Percentiles rank a stretch among this genome's conserved stretches.
Conservation (phyloP, 2,329 filamentous ascomycete genomes). For the Trichoderma sp. region DNA sequence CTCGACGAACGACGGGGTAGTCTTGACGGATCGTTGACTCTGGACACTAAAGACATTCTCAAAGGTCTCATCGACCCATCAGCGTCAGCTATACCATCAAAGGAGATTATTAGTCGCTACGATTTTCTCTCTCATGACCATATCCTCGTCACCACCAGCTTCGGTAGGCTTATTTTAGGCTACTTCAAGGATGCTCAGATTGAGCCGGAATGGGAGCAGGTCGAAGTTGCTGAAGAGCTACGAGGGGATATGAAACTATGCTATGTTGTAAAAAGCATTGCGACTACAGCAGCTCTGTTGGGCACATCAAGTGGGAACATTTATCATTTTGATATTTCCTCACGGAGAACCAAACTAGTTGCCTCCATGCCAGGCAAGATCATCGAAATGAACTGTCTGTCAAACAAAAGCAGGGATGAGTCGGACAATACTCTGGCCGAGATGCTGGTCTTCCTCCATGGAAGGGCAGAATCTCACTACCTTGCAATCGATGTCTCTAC, state of each 20-base stretch:
- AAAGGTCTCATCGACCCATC: slow-evolving; percentile 15
- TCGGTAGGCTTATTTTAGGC: slow-evolving; percentile 56
- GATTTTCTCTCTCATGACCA: slow-evolving; percentile 54
- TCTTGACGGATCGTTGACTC: slow-evolving; percentile 21
- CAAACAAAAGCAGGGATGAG: background rate
- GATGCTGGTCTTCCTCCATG: slow-evolving; percentile 47
- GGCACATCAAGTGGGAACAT: slow-evolving; percentile 49
- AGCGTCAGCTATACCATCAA: background rate
- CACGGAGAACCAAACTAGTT: slow-evolving; percentile 32
- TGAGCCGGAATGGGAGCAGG: slow-evolving; percentile 42
- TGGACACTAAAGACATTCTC: slow-evolving; percentile 37
- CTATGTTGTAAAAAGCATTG: slow-evolving; percentile 45
- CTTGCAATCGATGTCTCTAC: slow-evolving; percentile 39
- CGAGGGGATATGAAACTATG: slow-evolving; percentile 43
- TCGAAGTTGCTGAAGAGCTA: slow-evolving; percentile 35
- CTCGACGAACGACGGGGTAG: background rate
- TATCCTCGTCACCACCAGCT: slow-evolving; percentile 57
- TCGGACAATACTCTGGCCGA: slow-evolving; percentile 25
- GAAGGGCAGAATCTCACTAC: slow-evolving; percentile 42
- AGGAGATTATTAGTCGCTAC: slow-evolving; percentile 58
- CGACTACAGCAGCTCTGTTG: slow-evolving; percentile 41
- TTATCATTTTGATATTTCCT: slow-evolving; percentile 41
- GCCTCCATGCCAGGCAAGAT: slow-evolving; percentile 47
- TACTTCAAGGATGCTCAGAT: slow-evolving; percentile 27
- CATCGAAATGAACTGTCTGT: slow-evolving; percentile 47